phyloP scores from a whole-genome alignment of 1,139 yeast genomes.

The Yamadazyma aaseri region DNA sequence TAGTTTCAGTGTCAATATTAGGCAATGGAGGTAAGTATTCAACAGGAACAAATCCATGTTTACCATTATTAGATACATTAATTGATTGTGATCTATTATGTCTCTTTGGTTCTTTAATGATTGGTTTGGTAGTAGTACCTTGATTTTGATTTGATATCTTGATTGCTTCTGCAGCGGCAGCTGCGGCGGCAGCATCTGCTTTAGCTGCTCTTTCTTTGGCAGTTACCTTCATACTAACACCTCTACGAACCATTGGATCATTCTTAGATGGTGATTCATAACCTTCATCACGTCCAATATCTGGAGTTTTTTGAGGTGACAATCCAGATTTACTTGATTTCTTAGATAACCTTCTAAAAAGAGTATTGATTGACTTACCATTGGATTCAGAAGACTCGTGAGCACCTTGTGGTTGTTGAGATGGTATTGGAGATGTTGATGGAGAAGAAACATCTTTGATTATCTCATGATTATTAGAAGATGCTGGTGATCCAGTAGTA shows the following conservation, averaged over 20 bases:
- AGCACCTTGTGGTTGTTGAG: conserved; percentile 38
- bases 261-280: conserved; percentile 18
- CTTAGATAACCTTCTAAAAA: conserved; percentile 42
- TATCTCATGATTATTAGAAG: too few species aligned
- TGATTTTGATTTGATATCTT: background rate
- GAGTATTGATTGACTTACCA: conserved; percentile 33
- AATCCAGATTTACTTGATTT: conserved; percentile 19
- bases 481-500: conserved; percentile 39
- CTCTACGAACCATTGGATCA: conserved; percentile 59
- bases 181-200: conserved; percentile 6
- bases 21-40: conserved; percentile 53
- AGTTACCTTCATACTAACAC: conserved; percentile 61
- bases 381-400: conserved; percentile 36
- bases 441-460: too few species aligned
- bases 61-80: conserved; percentile 26
- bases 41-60: conserved; percentile 45
- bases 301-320: conserved; percentile 18
- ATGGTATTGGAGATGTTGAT: conserved; percentile 23
- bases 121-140: conserved; percentile 8
- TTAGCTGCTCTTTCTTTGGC: conserved; percentile 49
- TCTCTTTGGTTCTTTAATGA: conserved; percentile 9
- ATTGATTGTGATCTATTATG: conserved; percentile 34
- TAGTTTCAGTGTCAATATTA: conserved; percentile 33
- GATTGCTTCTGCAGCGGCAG: conserved; percentile 1
- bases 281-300: conserved; percentile 2